Conservation (phyloP, 148 eudicot species). For the Amaranthus cruentus region DNA sequence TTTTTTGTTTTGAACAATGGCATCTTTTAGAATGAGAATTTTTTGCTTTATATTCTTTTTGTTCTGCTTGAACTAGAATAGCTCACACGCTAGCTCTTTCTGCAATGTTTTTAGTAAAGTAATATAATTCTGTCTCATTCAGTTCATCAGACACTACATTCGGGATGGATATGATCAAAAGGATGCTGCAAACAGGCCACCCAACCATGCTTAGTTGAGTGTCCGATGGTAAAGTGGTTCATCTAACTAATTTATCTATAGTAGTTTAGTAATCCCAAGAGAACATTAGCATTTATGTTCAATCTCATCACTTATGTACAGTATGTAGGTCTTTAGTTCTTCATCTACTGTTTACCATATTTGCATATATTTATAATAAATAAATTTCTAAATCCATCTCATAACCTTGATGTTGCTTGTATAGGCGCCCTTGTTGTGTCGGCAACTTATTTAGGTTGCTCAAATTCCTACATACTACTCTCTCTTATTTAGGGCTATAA, state of each 20-base stretch:
- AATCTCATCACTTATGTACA: too few relatives aligned
- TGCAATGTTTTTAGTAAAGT: not conserved
- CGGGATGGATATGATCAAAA: conserved; percentile 95
- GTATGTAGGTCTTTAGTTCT: too few relatives aligned
- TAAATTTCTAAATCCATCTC: too few relatives aligned
- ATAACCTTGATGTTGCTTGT: too few relatives aligned
- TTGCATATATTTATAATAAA: too few relatives aligned
- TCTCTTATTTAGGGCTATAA: too few relatives aligned
- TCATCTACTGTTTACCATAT: too few relatives aligned
- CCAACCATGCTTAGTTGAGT: conserved; percentile 96
- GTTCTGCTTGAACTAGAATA: not conserved
- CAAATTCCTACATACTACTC: too few relatives aligned
- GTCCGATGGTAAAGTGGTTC: not conserved
- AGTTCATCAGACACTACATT: conserved; percentile 96
- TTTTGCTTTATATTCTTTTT: not conserved
- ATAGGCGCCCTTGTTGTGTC: too few relatives aligned
- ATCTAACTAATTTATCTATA: not conserved
- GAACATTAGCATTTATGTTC: too few relatives aligned
- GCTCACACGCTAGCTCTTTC: not conserved
- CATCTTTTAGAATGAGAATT: not conserved
- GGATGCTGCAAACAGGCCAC: conserved; percentile 99
- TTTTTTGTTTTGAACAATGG: not conserved
- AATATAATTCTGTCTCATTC: conserved; percentile 19
- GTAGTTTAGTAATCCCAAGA: too few relatives aligned
- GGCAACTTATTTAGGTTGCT: too few relatives aligned